A percentile compares a stretch with the other conserved stretches of the same genome.
Evolutionary conservation across 2,329 filamentous ascomycete species (phyloP).

Genomic region (Alternaria sp.): DNA sequence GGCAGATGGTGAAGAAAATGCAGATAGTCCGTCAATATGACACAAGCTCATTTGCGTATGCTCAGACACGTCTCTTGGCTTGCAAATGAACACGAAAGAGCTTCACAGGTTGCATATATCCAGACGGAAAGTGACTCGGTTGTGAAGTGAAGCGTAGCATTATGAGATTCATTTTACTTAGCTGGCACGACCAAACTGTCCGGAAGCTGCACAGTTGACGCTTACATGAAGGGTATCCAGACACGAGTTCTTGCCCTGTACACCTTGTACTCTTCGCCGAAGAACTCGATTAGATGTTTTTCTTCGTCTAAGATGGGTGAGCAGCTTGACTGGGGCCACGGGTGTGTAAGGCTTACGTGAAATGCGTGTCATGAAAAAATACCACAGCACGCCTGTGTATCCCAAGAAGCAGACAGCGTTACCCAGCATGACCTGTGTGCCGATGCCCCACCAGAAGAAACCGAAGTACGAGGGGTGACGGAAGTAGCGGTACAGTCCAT

Average conservation of each 20-base stretch:
- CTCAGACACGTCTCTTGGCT: not conserved
- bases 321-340: not conserved
- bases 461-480: conserved; percentile 96
- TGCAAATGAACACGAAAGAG: not conserved
- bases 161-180: not conserved
- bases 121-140: not conserved
- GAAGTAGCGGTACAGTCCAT: conserved; percentile 76
- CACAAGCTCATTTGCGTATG: not conserved
- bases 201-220: not conserved
- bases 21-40: not conserved
- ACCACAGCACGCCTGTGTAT: conserved; percentile 80
- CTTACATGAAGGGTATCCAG: conserved; percentile 76
- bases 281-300: conserved; percentile 77
- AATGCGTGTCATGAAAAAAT: conserved; percentile 81
- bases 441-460: conserved; percentile 98
- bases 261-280: conserved; percentile 78
- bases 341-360: conserved; percentile 55
- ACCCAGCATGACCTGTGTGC: conserved; percentile 87
- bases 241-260: conserved; percentile 76
- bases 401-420: conserved; percentile 79
- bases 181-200: not conserved
- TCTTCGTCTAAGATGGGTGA: conserved; percentile 70
- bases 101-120: not conserved
- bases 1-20: not conserved
- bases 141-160: not conserved